Conservation (phyloP, 106 monocot species). For the Allium cepa region DNA sequence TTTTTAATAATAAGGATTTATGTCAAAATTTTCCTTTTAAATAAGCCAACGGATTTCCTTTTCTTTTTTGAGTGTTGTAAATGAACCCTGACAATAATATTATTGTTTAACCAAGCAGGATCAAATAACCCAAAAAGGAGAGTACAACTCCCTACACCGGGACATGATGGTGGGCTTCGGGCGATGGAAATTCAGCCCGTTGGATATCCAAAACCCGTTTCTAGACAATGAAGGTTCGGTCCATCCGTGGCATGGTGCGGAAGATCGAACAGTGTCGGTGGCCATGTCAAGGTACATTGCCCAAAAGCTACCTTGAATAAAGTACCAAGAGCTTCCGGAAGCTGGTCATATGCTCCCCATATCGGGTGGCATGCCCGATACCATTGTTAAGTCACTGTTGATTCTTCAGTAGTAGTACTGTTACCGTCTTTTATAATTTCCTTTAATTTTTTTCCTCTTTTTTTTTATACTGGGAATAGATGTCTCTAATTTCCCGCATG, state of each 20-base stretch:
- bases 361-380: slow-evolving; percentile 44
- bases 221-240: slow-evolving; percentile 29
- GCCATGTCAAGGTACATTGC: slow-evolving; percentile 28
- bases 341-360: slow-evolving; percentile 52
- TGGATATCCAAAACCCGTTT: slow-evolving; percentile 47
- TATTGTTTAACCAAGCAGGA: neutral
- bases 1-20: no score
- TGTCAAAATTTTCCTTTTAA: no score
- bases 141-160: slow-evolving; percentile 32
- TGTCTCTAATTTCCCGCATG: no score
- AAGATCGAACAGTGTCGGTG: slow-evolving; percentile 35
- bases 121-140: slow-evolving; percentile 45
- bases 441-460: no score
- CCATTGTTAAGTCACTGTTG: slow-evolving; percentile 43
- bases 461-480: no score
- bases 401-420: neutral
- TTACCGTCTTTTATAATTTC: no score
- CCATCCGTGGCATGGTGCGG: slow-evolving; percentile 58
- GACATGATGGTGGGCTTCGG: slow-evolving; percentile 70
- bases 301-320: slow-evolving; percentile 44
- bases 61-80: neutral
- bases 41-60: neutral
- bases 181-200: slow-evolving; percentile 45
- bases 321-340: slow-evolving; percentile 48
- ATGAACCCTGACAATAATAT: no score